Conservation (phyloP, 2,329 filamentous ascomycete genomes). For the Boeremia exigua region DNA sequence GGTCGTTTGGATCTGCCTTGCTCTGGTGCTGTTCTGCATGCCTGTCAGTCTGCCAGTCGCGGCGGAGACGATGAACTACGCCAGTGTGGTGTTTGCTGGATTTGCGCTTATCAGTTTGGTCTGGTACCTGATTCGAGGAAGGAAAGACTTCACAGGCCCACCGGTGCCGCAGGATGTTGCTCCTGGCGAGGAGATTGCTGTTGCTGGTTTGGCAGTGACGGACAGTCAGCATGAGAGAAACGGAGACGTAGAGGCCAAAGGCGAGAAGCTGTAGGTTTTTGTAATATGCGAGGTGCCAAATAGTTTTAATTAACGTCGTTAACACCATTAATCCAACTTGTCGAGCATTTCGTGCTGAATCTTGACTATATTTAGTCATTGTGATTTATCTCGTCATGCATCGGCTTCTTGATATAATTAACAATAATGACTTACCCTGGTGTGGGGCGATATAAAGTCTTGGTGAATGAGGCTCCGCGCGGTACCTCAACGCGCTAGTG, state of each 20-base stretch:
- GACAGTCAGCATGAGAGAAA: conserved; percentile 37
- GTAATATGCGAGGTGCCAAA: not conserved
- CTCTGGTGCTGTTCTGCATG: conserved; percentile 79
- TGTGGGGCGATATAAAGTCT: no score
- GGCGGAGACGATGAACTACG: conserved; percentile 53
- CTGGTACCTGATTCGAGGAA: conserved; percentile 48
- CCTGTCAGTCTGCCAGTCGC: conserved; percentile 56
- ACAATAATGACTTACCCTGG: no score
- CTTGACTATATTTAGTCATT: no score
- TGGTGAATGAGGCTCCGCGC: not conserved
- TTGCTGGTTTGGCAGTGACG: conserved; percentile 38
- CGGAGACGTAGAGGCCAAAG: conserved; percentile 31
- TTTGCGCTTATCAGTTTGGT: conserved; percentile 46
- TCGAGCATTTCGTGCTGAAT: no score
- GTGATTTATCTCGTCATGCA: no score
- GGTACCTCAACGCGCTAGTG: not conserved
- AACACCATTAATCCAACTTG: no score
- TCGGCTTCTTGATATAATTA: no score
- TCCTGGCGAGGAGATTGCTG: conserved; percentile 42
- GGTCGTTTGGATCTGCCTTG: conserved; percentile 72
- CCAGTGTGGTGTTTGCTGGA: conserved; percentile 49
- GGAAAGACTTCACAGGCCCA: conserved; percentile 48
- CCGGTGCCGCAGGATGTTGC: conserved; percentile 46
- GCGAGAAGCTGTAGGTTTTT: conserved; percentile 20
- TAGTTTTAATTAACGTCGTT: no score